These are phyloP conservation scores for Cryphonectria japonica DNA, from an alignment of 2,329 filamentous ascomycete genomes.

Conservation along the genomic window DNA sequence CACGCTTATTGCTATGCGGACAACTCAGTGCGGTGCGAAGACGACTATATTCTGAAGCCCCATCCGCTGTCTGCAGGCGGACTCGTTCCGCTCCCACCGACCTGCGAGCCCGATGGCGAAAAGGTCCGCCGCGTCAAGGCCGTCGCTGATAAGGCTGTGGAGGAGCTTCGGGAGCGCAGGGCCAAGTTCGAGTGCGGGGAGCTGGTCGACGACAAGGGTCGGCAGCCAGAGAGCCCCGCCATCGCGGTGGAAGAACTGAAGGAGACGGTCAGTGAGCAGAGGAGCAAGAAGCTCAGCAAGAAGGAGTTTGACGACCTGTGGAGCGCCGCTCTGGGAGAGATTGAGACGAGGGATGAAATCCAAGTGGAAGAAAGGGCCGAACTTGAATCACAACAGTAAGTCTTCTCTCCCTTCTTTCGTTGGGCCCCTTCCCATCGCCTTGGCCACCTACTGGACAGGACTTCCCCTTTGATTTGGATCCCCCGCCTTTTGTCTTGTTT, in stretches of 20 bases:
- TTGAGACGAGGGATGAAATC: constrained; percentile 66
- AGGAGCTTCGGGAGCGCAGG: constrained; percentile 81
- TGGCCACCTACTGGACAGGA: neutral
- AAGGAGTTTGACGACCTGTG: constrained; percentile 92
- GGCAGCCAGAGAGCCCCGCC: constrained; percentile 59
- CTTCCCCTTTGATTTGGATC: neutral
- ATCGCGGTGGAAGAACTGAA: constrained; percentile 76
- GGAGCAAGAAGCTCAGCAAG: constrained; percentile 81
- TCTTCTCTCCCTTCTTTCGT: constrained; percentile 34
- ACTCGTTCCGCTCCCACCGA: constrained; percentile 81
- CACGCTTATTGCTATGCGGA: constrained; percentile 88
- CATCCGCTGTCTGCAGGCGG: constrained; percentile 85
- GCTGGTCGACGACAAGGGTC: constrained; percentile 63
- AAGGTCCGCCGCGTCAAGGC: constrained; percentile 85
- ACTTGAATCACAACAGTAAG: constrained; percentile 55
- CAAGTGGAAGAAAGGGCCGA: constrained; percentile 43
- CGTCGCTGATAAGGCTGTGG: constrained; percentile 85
- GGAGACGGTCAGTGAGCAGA: constrained; percentile 72
- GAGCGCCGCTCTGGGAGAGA: constrained; percentile 72
- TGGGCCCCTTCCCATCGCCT: constrained; percentile 20
- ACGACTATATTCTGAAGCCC: constrained; percentile 81
- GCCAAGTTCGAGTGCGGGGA: constrained; percentile 92
- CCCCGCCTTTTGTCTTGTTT: constrained; percentile 13
- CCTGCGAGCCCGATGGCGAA: constrained; percentile 92
- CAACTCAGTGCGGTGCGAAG: constrained; percentile 78